These are phyloP conservation scores for Takakia lepidozioides DNA, from an alignment of 225 moss, liverwort and hornwort genomes.

Conservation along the genomic window DNA sequence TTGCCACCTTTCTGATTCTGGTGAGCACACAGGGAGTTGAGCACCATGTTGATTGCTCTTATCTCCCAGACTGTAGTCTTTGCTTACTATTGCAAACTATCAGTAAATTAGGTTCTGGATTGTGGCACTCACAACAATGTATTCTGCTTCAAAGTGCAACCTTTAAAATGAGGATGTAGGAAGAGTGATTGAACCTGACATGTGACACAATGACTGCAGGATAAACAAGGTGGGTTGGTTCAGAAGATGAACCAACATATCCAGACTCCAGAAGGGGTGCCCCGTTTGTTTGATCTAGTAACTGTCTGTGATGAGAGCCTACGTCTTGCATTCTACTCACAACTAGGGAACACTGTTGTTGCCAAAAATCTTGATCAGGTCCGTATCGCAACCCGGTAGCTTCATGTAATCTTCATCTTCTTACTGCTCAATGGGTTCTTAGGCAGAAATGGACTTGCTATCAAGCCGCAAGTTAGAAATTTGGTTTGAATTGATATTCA, in stretches of 20 bases:
- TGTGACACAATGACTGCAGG: constrained; percentile 34
- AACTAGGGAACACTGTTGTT: constrained; percentile 84
- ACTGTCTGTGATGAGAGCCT: constrained; percentile 71
- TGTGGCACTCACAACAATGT: no score
- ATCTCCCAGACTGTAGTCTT: no score
- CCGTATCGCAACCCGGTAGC: not conserved
- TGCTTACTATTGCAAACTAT: no score
- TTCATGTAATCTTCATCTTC: no score
- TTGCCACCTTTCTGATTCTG: constrained; percentile 90
- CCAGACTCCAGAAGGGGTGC: constrained; percentile 81
- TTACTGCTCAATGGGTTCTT: no score
- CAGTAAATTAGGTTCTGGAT: no score
- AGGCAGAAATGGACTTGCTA: no score
- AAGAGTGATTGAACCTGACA: not conserved
- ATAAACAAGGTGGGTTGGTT: constrained; percentile 75
- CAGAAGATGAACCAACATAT: constrained; percentile 70
- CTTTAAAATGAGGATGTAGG: no score
- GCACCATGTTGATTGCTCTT: not conserved
- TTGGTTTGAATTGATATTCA: no score
- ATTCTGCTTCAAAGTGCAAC: no score
- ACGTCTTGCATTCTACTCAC: constrained; percentile 87
- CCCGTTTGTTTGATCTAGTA: constrained; percentile 89
- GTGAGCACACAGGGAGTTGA: constrained; percentile 34
- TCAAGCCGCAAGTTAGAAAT: no score
- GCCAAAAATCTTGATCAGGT: constrained; percentile 94